phyloP scores from a whole-genome alignment of 169 alveolate genomes.

The Eimeria falciformis region DNA sequence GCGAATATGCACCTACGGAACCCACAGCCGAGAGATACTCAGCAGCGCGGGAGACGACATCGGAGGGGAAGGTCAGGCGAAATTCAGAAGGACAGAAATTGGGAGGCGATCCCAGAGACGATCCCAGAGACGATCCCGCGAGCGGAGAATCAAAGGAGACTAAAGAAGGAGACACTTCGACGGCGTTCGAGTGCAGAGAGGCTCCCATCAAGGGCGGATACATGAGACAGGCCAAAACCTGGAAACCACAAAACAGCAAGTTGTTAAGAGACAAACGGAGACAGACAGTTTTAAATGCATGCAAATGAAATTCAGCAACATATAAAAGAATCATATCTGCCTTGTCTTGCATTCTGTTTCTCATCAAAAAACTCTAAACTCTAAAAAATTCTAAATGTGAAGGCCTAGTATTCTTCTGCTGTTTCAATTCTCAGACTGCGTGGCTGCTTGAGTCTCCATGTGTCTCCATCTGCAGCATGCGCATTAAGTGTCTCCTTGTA shows the following conservation, averaged over 20 bases:
- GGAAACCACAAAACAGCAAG: neutral
- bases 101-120: neutral
- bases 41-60: constrained; percentile 32
- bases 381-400: neutral
- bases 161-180: constrained; percentile 8
- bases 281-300: too few relatives aligned
- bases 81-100: constrained; percentile 4
- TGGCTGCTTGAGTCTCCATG: too few relatives aligned
- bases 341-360: too few relatives aligned
- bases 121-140: neutral
- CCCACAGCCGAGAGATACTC: constrained; percentile 39
- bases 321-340: too few relatives aligned
- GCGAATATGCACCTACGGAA: constrained; percentile 76
- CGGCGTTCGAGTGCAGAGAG: neutral
- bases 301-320: too few relatives aligned
- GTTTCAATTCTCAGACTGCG: too few relatives aligned
- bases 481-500: too few relatives aligned
- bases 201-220: constrained; percentile 72
- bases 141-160: neutral
- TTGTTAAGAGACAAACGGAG: too few relatives aligned
- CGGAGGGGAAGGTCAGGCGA: constrained; percentile 61
- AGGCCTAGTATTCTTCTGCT: too few relatives aligned
- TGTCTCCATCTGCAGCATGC: too few relatives aligned
- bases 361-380: too few relatives aligned
- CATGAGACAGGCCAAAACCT: constrained; percentile 69